Percentiles rank a stretch among this genome's conserved stretches.
These are phyloP conservation scores for Polytolypa hystricis DNA, from an alignment of 2,329 filamentous ascomycete species.

Conservation along the genomic window DNA sequence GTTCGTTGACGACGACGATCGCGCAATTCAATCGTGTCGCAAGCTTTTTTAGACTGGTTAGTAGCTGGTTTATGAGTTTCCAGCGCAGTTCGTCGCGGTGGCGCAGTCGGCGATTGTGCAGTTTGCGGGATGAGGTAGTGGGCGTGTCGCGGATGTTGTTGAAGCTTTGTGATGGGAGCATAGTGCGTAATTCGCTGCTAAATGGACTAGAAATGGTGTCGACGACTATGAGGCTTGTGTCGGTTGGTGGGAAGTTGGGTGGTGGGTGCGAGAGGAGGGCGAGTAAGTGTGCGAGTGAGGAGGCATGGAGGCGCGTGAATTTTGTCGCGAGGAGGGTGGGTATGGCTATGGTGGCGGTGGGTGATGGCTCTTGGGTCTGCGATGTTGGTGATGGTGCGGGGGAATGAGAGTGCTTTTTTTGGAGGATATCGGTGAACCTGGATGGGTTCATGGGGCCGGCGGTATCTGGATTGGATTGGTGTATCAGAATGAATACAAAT, in stretches of 20 bases:
- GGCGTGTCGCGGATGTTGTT: slow-evolving; percentile 22
- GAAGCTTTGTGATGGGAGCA: slow-evolving; percentile 23
- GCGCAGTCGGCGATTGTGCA: too few relatives aligned
- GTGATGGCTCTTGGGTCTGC: slow-evolving; percentile 4
- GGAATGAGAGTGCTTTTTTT: slow-evolving; percentile 4
- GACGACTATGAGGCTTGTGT: slow-evolving; percentile 60
- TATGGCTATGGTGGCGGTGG: too few relatives aligned
- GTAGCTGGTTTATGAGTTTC: slow-evolving; percentile 56
- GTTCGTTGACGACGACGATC: slow-evolving; percentile 66
- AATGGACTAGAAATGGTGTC: slow-evolving; percentile 69
- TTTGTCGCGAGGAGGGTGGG: slow-evolving; percentile 3
- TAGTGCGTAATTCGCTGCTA: slow-evolving; percentile 60
- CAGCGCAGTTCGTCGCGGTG: slow-evolving; percentile 27
- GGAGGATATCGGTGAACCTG: slow-evolving; percentile 40
- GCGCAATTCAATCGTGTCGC: slow-evolving; percentile 63
- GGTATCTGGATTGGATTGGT: slow-evolving; percentile 30
- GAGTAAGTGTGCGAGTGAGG: slow-evolving; percentile 54
- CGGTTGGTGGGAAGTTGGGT: slow-evolving; percentile 47
- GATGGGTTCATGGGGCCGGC: slow-evolving; percentile 37
- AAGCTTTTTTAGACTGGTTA: slow-evolving; percentile 52
- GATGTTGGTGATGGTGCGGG: slow-evolving; percentile 2
- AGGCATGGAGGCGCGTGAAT: slow-evolving; percentile 48
- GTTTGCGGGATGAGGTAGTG: slow-evolving; percentile 3
- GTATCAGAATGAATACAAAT: slow-evolving; percentile 7
- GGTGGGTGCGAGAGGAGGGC: slow-evolving; percentile 62